Base-by-base conservation (phyloP, 495 filamentous ascomycete species). In the Halenospora varia region DNA sequence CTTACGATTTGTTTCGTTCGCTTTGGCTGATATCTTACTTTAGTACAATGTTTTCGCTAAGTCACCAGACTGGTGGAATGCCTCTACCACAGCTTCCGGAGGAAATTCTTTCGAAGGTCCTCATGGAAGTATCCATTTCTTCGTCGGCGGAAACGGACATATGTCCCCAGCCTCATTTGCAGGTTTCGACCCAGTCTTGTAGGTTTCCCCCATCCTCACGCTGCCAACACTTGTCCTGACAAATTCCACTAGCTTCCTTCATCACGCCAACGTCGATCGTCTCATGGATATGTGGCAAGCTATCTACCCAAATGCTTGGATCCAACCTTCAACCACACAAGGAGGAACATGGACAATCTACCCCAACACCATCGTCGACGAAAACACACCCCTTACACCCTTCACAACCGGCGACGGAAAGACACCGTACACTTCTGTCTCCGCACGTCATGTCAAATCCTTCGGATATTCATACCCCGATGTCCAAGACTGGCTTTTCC, bases 221-320 rank as follows among this genome's bases (percentile, higher is more conserved):
- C 9, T n/a, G n/a, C 9, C 35, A 9, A 9, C 35, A n/a, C 35
- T 40, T 40, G 35, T 40, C 35, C 9, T n/a, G n/a, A n/a, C n/a
- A n/a, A n/a, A n/a, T n/a, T n/a, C n/a, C n/a, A n/a, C 8, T 20
- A 46, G 42, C 69, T 88, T 80, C 68, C 69, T 90, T 3, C 87
- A 90, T 47, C 74, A 79, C 51, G 68, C 73, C 47, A 84, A 81
- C 52, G 77, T 89, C 20, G 88, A 92, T 62, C 79, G 88, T 9
- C 67, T 84, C 44, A 81, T 85, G 57, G 79, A 88, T 6, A 79
- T 91, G 41, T 92, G 87, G 86, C 88, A 90, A 70, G 73, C 77
- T 0, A 63, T 88, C 11, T 75, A 89, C 52, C 85, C 84, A 2
- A 62, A 80, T 2, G 70, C 75, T 44, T 82, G 75, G 51, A 73